Evolutionary conservation across 305 asterid genomes (phyloP), one percentile per base, ranked within the genome.

Genomic region (Striga hermonthica): DNA sequence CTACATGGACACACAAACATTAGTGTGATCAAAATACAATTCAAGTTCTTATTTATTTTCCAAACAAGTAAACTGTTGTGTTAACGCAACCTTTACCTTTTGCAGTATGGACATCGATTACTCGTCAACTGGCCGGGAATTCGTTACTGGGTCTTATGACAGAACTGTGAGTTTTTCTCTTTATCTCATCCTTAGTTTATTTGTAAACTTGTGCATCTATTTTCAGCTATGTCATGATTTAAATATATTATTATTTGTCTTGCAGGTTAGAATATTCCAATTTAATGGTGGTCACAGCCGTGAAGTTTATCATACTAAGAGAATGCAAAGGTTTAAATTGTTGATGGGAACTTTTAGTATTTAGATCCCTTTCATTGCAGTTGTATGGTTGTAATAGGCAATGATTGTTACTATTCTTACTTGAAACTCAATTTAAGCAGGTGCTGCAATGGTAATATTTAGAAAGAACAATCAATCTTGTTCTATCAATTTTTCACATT

Each of bases 51-150:
- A 65, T 63, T 4, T 72, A 53, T 41, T 61, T 56, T 64, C 39
- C 13, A 0, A 45, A 56, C 8, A 13, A 36, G 41, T 44, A 52
- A 49, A 58, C 59, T 62, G 10, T 5, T 28, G 59, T 54, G 48
- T 64, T 57, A 64, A 71, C 37, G 36, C 53, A 69, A 66, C 66
- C 47, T 66, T 31, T 65, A 38, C 66, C 62, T 60, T 75, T 43
- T 76, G 78, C 82, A 93, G 98, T 62, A 88, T 93, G 97, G 98
- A 90, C 78, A 90, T 93, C 60, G 96, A 93, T 80, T 93, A 90
- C 75, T 90, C 98, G 48, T 96, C 98, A 69, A 90, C 95, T 37
- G 98, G 97, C 58, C 95, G 98, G 68, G 98, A 93, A 80, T 93
- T 93, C 75, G 96, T 90, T 40, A 90, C 98, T 16, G 97, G 98